phyloP scores from a whole-genome alignment of 164 flowering plant genomes.

The Aristolochia fimbriata region DNA sequence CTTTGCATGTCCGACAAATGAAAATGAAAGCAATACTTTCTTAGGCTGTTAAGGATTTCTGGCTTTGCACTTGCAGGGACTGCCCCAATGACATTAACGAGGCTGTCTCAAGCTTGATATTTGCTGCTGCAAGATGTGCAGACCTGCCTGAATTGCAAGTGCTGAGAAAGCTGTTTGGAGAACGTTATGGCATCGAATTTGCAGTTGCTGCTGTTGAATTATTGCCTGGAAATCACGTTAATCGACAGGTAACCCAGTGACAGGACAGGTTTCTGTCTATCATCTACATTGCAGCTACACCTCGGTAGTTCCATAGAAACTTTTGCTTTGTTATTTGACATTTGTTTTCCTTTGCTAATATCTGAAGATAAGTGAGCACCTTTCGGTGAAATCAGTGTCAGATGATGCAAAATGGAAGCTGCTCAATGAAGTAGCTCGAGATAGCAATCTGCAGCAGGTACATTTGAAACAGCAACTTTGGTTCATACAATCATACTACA shows the following conservation, averaged over 20 bases:
- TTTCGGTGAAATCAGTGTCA: slow-evolving; percentile 27
- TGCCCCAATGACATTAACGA: slow-evolving; percentile 71
- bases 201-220: slow-evolving; percentile 39
- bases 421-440: slow-evolving; percentile 48
- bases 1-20: too few relatives aligned
- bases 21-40: neutral
- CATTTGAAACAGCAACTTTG: slow-evolving; percentile 31
- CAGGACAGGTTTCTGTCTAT: too few relatives aligned
- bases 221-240: slow-evolving; percentile 61
- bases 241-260: slow-evolving; percentile 33
- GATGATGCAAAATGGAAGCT: slow-evolving; percentile 44
- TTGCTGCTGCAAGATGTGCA: slow-evolving; percentile 71
- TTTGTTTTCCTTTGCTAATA: neutral
- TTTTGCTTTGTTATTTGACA: neutral
- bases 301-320: neutral
- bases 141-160: slow-evolving; percentile 68
- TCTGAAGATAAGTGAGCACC: slow-evolving; percentile 27
- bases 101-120: slow-evolving; percentile 76
- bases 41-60: neutral
- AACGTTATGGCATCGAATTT: slow-evolving; percentile 61
- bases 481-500: too few relatives aligned
- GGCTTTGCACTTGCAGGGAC: slow-evolving; percentile 35
- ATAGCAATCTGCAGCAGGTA: slow-evolving; percentile 21
- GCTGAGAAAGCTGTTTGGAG: slow-evolving; percentile 52
- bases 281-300: too few relatives aligned